Evolutionary conservation across 768 basidiomycete genomes (phyloP).

Genomic region (Galerina sulciceps): DNA sequence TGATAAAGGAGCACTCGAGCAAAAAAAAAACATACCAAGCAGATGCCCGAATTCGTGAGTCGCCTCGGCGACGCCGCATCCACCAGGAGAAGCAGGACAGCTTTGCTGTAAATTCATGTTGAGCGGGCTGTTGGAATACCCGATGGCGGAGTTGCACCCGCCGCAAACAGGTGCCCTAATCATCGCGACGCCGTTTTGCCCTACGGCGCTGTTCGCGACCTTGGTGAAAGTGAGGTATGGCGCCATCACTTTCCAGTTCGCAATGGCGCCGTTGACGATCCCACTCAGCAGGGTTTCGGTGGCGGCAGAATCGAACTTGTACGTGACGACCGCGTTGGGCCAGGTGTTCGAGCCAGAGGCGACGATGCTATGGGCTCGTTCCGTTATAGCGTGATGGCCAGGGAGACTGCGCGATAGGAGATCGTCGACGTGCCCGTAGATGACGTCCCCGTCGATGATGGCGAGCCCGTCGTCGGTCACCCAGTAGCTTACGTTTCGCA

Average conservation of each 20-base stretch:
- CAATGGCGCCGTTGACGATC: background rate
- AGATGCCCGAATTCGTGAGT: conserved; percentile 1
- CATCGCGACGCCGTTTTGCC: background rate
- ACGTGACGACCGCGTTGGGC: background rate
- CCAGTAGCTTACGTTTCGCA: conserved; percentile 1
- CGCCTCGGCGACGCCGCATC: background rate
- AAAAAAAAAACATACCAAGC: background rate
- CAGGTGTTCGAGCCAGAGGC: background rate
- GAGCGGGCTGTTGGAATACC: background rate
- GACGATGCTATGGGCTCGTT: background rate
- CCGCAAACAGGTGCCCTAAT: background rate
- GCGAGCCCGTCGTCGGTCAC: background rate
- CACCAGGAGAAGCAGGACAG: background rate
- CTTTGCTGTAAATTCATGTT: conserved; percentile 1
- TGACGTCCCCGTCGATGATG: conserved; percentile 3
- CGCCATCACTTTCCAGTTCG: background rate
- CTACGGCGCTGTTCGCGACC: background rate
- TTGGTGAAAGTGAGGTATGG: background rate
- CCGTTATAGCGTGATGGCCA: background rate
- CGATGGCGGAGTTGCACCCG: background rate
- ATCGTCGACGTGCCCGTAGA: background rate
- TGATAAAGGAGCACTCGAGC: background rate
- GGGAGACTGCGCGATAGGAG: background rate
- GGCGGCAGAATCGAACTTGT: background rate
- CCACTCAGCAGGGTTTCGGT: background rate